phyloP scores from a whole-genome alignment of 202 grass and related monocot species.

The Musa balbisiana region DNA sequence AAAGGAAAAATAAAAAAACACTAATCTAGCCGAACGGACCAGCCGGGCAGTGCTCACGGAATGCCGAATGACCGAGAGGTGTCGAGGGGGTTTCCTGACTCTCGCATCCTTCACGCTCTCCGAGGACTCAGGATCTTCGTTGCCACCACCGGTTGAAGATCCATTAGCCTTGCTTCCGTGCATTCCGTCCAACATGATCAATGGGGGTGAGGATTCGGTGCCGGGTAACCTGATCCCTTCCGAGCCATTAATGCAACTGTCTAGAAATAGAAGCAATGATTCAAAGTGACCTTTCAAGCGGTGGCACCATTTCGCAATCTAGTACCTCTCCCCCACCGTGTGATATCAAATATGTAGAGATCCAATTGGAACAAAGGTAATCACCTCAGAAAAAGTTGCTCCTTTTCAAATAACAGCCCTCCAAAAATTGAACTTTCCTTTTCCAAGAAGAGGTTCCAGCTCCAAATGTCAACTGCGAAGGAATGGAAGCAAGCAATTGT shows the following conservation, averaged over 20 bases:
- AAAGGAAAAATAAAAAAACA: neutral
- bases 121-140: conserved; percentile 44
- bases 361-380: too few relatives aligned
- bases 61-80: conserved; percentile 49
- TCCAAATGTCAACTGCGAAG: too few relatives aligned
- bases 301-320: too few relatives aligned
- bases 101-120: conserved; percentile 25
- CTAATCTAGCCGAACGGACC: conserved; percentile 3
- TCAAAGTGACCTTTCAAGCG: too few relatives aligned
- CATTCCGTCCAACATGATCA: conserved; percentile 9
- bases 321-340: too few relatives aligned
- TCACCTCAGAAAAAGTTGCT: too few relatives aligned
- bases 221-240: neutral
- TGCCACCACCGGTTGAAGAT: conserved; percentile 5
- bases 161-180: neutral
- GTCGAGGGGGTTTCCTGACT: conserved; percentile 46
- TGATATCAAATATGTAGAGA: too few relatives aligned
- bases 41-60: conserved; percentile 44
- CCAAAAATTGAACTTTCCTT: too few relatives aligned
- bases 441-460: too few relatives aligned
- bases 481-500: too few relatives aligned
- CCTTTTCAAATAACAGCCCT: too few relatives aligned
- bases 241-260: conserved; percentile 1
- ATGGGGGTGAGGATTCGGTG: neutral
- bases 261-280: neutral